Base-by-base conservation (phyloP, 78 protist genomes). In the Polysphondylium violaceum region DNA sequence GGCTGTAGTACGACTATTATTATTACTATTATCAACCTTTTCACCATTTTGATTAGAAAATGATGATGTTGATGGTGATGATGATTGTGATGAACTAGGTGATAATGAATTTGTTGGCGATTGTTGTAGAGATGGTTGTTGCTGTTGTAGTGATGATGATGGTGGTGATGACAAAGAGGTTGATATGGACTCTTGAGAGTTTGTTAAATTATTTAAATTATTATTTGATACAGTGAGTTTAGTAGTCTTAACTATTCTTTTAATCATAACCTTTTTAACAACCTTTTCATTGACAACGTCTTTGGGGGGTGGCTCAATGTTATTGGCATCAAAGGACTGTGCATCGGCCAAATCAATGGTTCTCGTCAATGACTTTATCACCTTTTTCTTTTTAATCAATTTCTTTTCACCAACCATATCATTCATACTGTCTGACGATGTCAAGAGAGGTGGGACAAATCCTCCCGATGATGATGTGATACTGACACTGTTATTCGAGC, bases 351-450 rank as follows among this genome's bases (percentile, higher is more conserved):
- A 38, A 69, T 83, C 67, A 27, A 83, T 83, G 0, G 47, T 69
- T 83, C 90, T 83, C 38, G 67, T 83, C 6, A 83, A 44, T 69
- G 90, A 58, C 31, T 83, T 83, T 21, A 64, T 41, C 23, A 58
- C 31, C 25, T 67, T 67, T 43, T 79, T 77, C 19, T 65, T 77
- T 69, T 50, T 77, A 11, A 64, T 16, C 16, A 40, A 40, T 73
- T n/a, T 21, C n/a, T 53, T 11, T 21, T 11, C 2, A 14, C 12
- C 1, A 14, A 36, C 38, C 72, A 64, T 16, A 21, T 60, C 68
- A 29, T n/a, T 29, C 43, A 60, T 60, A 60, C 16, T 29, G 25
- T 60, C 11, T 11, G 53, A 47, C 53, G 11, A 14, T 58, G 31
- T 60, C n/a, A n/a, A n/a, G n/a, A n/a, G n/a, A n/a, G n/a, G n/a